These are phyloP conservation scores for Sphaerulina musiva DNA, from an alignment of 2,329 filamentous ascomycete genomes.

Conservation along the genomic window DNA sequence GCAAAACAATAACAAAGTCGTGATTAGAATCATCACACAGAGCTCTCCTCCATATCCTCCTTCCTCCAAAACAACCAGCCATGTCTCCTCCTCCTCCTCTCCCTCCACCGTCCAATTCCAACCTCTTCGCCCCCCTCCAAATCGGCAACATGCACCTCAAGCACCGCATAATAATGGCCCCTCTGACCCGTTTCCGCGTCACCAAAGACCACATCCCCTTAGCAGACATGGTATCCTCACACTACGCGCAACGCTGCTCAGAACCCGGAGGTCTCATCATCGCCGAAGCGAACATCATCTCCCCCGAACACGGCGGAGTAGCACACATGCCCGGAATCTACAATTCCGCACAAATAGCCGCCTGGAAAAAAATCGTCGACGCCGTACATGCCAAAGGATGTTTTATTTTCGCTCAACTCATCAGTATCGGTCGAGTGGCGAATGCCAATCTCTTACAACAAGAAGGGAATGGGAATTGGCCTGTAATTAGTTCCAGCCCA, in stretches of 20 bases:
- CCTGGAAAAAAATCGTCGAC: slow-evolving; percentile 48
- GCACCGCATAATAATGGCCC: slow-evolving; percentile 7
- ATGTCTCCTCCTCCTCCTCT: slow-evolving; percentile 1
- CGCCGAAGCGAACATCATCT: slow-evolving; percentile 35
- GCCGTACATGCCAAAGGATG: slow-evolving; percentile 48
- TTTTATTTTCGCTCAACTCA: slow-evolving; percentile 42
- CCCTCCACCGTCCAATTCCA: neutral
- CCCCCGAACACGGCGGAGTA: slow-evolving; percentile 25
- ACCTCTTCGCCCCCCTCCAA: slow-evolving; percentile 4
- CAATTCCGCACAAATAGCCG: slow-evolving; percentile 39
- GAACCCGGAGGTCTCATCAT: slow-evolving; percentile 31
- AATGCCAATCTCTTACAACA: slow-evolving; percentile 14
- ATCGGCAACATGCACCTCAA: neutral
- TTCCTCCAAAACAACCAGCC: neutral
- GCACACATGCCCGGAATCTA: slow-evolving; percentile 27
- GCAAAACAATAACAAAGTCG: neutral
- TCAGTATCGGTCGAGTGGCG: slow-evolving; percentile 46
- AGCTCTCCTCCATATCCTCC: neutral
- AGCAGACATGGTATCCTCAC: slow-evolving; percentile 21
- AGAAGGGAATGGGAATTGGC: neutral
- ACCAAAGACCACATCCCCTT: neutral
- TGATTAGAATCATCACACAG: neutral
- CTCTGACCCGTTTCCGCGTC: slow-evolving; percentile 2
- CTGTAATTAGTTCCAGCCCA: neutral
- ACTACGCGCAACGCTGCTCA: slow-evolving; percentile 32